These are phyloP conservation scores for Vinca major DNA, from an alignment of 305 asterid species.

Conservation along the genomic window DNA sequence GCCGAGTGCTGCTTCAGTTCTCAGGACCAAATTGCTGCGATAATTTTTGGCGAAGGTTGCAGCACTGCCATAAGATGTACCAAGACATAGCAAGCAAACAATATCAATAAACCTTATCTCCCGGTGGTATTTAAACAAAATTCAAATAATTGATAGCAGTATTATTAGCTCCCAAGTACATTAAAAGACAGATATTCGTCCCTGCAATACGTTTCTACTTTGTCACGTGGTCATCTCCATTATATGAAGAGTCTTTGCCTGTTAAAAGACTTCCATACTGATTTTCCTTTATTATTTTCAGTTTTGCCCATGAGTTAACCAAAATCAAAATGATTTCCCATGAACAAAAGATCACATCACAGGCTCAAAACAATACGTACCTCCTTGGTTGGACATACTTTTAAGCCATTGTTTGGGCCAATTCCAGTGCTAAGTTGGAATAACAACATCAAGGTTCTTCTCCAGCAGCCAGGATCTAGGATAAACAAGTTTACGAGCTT, in stretches of 20 bases:
- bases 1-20: conserved; percentile 11
- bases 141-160: background rate
- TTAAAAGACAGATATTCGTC: background rate
- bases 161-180: background rate
- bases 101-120: background rate
- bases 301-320: background rate
- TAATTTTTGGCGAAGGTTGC: background rate
- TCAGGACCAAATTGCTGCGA: background rate
- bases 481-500: conserved; percentile 42
- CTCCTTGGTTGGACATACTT: conserved; percentile 26
- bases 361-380: conserved; percentile 19
- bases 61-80: background rate
- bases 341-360: background rate
- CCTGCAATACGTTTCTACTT: background rate
- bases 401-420: conserved; percentile 17
- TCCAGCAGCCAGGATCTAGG: conserved; percentile 71
- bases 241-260: background rate
- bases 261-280: background rate
- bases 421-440: conserved; percentile 38
- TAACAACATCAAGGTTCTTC: conserved; percentile 53
- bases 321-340: background rate
- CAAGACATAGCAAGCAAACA: background rate
- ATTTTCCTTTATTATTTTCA: background rate
- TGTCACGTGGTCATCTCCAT: background rate
- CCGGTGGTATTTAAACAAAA: background rate